These are phyloP conservation scores for Parsonsia alboflavescens DNA, from an alignment of 257 asterid species.

Conservation along the genomic window DNA sequence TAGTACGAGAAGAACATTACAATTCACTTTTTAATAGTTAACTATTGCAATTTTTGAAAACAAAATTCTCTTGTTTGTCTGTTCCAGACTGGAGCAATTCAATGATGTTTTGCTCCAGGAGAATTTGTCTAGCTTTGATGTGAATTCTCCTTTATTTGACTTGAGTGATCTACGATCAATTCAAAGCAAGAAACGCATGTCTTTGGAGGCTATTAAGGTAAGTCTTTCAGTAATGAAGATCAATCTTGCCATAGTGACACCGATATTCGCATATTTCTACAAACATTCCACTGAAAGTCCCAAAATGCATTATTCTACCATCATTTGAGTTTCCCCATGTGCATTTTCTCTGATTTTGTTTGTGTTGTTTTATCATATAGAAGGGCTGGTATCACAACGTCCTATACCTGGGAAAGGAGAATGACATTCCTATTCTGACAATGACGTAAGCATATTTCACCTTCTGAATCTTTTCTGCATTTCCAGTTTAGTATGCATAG, in stretches of 20 bases:
- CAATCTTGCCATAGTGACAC: not conserved
- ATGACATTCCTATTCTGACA: constrained; percentile 65
- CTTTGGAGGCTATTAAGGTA: constrained; percentile 64
- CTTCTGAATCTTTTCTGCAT: not conserved
- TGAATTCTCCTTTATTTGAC: constrained; percentile 59
- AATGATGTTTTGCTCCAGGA: constrained; percentile 81
- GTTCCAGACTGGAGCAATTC: constrained; percentile 84
- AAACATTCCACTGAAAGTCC: not conserved
- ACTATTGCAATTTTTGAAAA: not conserved
- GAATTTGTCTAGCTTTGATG: constrained; percentile 42
- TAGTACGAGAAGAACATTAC: not conserved
- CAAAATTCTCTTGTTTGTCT: constrained; percentile 1
- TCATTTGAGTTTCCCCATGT: not conserved
- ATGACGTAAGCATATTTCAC: constrained; percentile 62
- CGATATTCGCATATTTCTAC: not conserved
- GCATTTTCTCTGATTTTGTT: not conserved
- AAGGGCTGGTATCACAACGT: constrained; percentile 85
- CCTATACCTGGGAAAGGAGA: constrained; percentile 70
- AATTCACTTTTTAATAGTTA: not conserved
- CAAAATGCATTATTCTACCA: not conserved
- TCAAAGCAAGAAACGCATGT: constrained; percentile 41
- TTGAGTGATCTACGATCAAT: constrained; percentile 45
- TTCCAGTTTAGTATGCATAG: not conserved
- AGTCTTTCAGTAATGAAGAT: constrained; percentile 6
- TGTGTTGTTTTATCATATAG: constrained; percentile 33